These are phyloP conservation scores for Berberis vulgaris DNA, from an alignment of 164 flowering plant species.

Conservation along the genomic window DNA sequence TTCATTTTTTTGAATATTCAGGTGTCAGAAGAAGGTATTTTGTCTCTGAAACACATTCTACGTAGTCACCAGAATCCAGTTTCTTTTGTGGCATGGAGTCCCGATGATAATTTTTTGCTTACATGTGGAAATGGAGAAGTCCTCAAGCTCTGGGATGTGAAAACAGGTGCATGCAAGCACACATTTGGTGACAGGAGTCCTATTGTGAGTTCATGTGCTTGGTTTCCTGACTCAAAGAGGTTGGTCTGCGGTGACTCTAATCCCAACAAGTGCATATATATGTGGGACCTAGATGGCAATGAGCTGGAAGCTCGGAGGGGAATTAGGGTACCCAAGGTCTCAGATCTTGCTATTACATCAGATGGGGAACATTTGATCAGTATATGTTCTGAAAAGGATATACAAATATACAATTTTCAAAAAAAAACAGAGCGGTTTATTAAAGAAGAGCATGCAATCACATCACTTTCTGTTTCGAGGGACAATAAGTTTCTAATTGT, in stretches of 20 bases:
- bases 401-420: slow-evolving; percentile 46
- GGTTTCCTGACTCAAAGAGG: slow-evolving; percentile 86
- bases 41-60: slow-evolving; percentile 45
- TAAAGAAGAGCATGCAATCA: slow-evolving; percentile 59
- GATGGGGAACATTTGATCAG: slow-evolving; percentile 65
- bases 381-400: slow-evolving; percentile 62
- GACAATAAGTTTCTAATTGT: slow-evolving; percentile 60
- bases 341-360: slow-evolving; percentile 77
- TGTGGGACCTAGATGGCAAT: slow-evolving; percentile 78
- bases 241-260: slow-evolving; percentile 71
- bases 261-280: slow-evolving; percentile 69
- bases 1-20: slow-evolving; percentile 7
- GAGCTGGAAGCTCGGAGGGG: slow-evolving; percentile 82
- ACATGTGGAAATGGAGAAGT: slow-evolving; percentile 85
- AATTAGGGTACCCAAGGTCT: slow-evolving; percentile 61
- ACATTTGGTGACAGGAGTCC: slow-evolving; percentile 60
- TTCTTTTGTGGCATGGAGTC: slow-evolving; percentile 90
- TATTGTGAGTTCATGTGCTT: slow-evolving; percentile 78
- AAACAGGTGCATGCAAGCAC: slow-evolving; percentile 68
- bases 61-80: slow-evolving; percentile 67
- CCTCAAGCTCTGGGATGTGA: slow-evolving; percentile 88
- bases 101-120: slow-evolving; percentile 59
- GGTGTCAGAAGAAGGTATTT: slow-evolving; percentile 51
- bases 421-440: slow-evolving; percentile 57
- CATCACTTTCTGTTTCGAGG: slow-evolving; percentile 68